Conservation (phyloP, 1,284 basidiomycete species). For the Exsudoporus floridanus region DNA sequence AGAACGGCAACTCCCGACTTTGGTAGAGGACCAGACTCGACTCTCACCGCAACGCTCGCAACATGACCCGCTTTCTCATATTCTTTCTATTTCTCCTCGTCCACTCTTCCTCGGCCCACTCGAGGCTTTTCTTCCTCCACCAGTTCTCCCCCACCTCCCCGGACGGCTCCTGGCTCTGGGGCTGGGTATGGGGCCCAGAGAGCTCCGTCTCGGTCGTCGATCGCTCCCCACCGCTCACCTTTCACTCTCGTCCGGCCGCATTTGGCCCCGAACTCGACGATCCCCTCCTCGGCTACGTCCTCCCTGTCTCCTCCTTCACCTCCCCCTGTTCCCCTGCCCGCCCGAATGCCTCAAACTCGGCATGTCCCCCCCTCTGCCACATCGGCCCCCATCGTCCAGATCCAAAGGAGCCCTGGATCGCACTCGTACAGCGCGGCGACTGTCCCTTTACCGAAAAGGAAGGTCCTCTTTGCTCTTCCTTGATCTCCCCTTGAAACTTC, state of each 20-base stretch:
- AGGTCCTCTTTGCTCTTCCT: neutral
- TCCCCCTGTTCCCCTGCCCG: conserved; percentile 42
- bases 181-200: conserved; percentile 72
- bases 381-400: conserved; percentile 52
- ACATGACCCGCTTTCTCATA: conserved; percentile 13
- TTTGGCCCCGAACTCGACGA: conserved; percentile 73
- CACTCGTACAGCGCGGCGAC: conserved; percentile 79
- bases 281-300: conserved; percentile 73
- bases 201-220: conserved; percentile 79
- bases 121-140: conserved; percentile 8
- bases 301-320: conserved; percentile 73
- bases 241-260: conserved; percentile 63
- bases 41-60: neutral
- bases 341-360: conserved; percentile 44
- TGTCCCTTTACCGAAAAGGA: conserved; percentile 90
- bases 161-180: conserved; percentile 56
- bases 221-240: conserved; percentile 60
- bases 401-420: conserved; percentile 74
- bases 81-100: conserved; percentile 4
- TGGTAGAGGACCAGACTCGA: too few species aligned
- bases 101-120: conserved; percentile 1
- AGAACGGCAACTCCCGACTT: too few species aligned
- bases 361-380: conserved; percentile 65
- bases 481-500: neutral
- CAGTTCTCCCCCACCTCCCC: conserved; percentile 36